Evolutionary conservation across 1,284 basidiomycete species (phyloP).

Genomic region (Ustilago tritici): DNA sequence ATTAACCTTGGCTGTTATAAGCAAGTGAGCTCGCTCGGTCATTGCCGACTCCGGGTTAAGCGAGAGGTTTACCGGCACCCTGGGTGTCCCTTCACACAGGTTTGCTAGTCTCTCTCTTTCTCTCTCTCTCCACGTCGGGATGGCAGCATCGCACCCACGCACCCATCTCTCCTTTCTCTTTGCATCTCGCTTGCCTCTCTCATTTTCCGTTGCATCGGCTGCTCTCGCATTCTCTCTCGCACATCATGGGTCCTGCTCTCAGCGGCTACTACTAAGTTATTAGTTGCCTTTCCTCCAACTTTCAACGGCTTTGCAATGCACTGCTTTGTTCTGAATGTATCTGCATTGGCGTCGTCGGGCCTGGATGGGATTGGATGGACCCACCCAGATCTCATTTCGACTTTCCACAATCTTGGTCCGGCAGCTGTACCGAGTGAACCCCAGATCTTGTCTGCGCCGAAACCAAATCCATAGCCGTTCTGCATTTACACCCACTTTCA

Average conservation of each 20-base stretch:
- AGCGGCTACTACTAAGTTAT: constrained; percentile 1
- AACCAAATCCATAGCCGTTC: background rate
- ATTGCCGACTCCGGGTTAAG: constrained; percentile 29
- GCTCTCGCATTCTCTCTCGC: constrained; percentile 1
- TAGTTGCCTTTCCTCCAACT: background rate
- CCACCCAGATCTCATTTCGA: constrained; percentile 22
- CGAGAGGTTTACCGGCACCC: background rate
- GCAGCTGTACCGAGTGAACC: constrained; percentile 11
- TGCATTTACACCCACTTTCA: constrained; percentile 4
- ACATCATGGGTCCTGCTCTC: background rate
- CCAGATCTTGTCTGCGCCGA: constrained; percentile 15
- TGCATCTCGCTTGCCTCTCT: background rate
- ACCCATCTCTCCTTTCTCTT: background rate
- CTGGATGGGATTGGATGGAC: background rate
- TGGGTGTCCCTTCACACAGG: constrained; percentile 19
- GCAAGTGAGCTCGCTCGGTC: constrained; percentile 18
- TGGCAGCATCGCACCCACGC: background rate
- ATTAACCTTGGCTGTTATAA: background rate
- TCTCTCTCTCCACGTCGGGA: constrained; percentile 3
- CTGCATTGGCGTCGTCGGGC: background rate
- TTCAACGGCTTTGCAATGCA: constrained; percentile 4
- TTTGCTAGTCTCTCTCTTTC: background rate
- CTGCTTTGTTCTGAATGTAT: background rate
- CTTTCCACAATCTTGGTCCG: constrained; percentile 13
- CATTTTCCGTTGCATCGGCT: constrained; percentile 12